A percentile compares a stretch with the other conserved stretches of the same genome.
phyloP scores from a whole-genome alignment of 768 basidiomycete species.

The Auricularia heimuer region DNA sequence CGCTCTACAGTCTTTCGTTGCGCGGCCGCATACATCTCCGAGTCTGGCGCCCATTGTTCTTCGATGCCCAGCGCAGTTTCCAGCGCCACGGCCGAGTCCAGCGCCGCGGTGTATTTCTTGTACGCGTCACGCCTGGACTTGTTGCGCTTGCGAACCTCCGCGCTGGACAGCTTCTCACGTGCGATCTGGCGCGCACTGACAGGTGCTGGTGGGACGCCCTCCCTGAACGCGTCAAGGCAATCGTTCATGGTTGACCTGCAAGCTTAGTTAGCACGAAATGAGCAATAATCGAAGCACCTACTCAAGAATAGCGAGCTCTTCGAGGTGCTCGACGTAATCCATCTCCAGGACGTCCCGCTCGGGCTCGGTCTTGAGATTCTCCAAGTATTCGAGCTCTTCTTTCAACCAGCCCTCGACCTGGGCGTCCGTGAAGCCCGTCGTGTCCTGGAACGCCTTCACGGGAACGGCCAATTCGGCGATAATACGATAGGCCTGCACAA shows the following conservation, averaged over 20 bases:
- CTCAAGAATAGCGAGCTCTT: not conserved
- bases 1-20: not conserved
- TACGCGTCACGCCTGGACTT: not conserved
- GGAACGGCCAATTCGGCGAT: not conserved
- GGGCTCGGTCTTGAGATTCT: not conserved
- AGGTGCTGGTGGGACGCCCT: not conserved
- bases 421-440: not conserved
- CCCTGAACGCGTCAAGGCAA: not conserved
- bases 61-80: not conserved
- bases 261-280: not conserved
- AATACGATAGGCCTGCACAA: not conserved
- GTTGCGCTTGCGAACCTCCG: not conserved
- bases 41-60: not conserved
- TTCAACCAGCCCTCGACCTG: conserved; percentile 2
- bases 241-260: not conserved
- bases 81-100: not conserved
- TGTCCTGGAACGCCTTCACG: not conserved
- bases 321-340: not conserved
- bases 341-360: not conserved
- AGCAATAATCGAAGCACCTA: not conserved
- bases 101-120: not conserved
- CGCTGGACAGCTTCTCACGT: not conserved
- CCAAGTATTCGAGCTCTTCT: not conserved
- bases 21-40: not conserved
- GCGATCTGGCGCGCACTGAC: not conserved